Evolutionary conservation across 2,329 filamentous ascomycete species (phyloP), one percentile per base, ranked within the genome.

Genomic region (Monilinia laxa): DNA sequence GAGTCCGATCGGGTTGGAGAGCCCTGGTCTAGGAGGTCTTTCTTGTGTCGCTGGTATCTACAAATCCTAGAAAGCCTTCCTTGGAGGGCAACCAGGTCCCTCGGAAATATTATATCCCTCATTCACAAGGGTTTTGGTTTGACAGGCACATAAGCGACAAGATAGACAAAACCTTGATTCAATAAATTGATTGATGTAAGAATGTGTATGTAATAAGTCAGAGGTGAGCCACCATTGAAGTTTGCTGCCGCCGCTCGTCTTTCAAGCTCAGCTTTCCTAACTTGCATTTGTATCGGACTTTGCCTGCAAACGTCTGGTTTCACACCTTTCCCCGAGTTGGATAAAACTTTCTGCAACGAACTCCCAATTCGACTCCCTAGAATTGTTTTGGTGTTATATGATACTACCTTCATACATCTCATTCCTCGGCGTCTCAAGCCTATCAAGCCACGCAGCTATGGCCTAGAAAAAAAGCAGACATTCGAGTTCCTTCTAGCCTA

Each of bases 51-150:
- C 10, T 3, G 38, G 14, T 40, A 40, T 40, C 38, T 40, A 40
- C 10, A 7, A 40, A 40, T 40, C 38, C 38, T 40, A 2, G 38
- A 7, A 40, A 40, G 10, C 38, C 38, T 40, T 40, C 45, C 16
- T 20, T 20, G 42, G 49, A 4, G 31, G 23, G n/a, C 5, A 12
- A 40, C n/a, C 31, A 40, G 54, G 20, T 31, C 28, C 25, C 45
- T 49, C 54, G 63, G 63, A 52, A 65, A 31, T 52, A 59, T 60
- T 52, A 65, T 65, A 60, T 65, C 63, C 54, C 63, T 65, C 63
- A 65, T 59, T 59, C 7, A 14, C 31, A 51, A 52, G 45, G 63
- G 54, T 28, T 51, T 25, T 12, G 12, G 31, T 60, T 12, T n/a
- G 28, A 60, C 28, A 38, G 45, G 45, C 58, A 51, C 58, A 14